Evolutionary conservation across 1,284 basidiomycete species (phyloP).

Genomic region (Schizophyllum amplum): DNA sequence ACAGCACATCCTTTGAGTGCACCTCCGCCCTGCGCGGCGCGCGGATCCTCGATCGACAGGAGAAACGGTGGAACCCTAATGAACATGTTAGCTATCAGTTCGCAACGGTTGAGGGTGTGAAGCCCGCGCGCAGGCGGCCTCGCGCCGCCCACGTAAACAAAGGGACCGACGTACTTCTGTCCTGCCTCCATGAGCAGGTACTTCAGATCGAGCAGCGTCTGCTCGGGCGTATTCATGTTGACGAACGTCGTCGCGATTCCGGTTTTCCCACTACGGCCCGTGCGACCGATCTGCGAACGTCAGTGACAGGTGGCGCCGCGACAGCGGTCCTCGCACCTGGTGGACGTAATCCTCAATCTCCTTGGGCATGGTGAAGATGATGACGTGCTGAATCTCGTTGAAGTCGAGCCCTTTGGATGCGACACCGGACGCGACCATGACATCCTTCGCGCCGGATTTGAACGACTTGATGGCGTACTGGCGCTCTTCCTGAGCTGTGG

Average conservation of each 20-base stretch:
- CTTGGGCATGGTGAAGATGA: conserved; percentile 98
- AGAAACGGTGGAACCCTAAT: conserved; percentile 93
- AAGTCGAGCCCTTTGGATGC: conserved; percentile 98
- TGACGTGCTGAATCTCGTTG: conserved; percentile 96
- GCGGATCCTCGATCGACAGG: conserved; percentile 85
- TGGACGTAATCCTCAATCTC: conserved; percentile 99
- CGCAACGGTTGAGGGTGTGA: background rate
- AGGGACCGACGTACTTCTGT: conserved; percentile 63
- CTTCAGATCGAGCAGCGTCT: conserved; percentile 94
- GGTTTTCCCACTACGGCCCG: conserved; percentile 95
- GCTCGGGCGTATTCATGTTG: conserved; percentile 94
- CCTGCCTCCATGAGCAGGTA: conserved; percentile 97
- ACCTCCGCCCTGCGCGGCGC: conserved; percentile 67
- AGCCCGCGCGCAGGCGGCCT: background rate
- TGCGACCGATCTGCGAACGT: conserved; percentile 82
- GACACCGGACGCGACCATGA: conserved; percentile 98
- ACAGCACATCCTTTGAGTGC: conserved; percentile 85
- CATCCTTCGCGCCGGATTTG: conserved; percentile 94
- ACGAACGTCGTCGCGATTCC: conserved; percentile 99
- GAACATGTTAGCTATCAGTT: conserved; percentile 5
- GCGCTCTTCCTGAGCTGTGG: conserved; percentile 90
- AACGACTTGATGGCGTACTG: conserved; percentile 98
- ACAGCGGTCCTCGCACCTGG: conserved; percentile 8
- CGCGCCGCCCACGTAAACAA: background rate
- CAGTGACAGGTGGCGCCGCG: too few relatives aligned